A percentile compares a stretch with the other conserved stretches of the same genome.
Evolutionary conservation across 2,329 filamentous ascomycete genomes (phyloP).

Genomic region (Metarhizium robertsii): DNA sequence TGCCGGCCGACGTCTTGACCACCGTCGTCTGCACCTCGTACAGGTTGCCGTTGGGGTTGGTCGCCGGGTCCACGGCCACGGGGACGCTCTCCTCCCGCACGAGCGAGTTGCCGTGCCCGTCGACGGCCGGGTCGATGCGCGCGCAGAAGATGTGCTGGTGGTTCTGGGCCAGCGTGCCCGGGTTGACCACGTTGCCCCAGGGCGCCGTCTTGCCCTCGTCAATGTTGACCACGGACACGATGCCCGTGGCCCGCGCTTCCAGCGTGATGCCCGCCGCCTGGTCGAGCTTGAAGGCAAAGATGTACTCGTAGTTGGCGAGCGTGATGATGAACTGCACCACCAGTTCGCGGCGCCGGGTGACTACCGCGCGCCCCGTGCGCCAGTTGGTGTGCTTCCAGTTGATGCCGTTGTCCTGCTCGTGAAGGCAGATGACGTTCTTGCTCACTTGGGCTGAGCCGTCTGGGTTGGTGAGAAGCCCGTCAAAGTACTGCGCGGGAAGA

Average conservation of each 20-base stretch:
- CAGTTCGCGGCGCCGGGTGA: conserved; percentile 44
- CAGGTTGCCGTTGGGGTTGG: conserved; percentile 41
- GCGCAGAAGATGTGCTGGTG: conserved; percentile 59
- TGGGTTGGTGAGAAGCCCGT: conserved; percentile 21
- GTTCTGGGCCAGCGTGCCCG: conserved; percentile 52
- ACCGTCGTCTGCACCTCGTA: conserved; percentile 33
- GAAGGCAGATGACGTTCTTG: conserved; percentile 32
- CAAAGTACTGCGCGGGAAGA: conserved; percentile 20
- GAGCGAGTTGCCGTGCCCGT: conserved; percentile 49
- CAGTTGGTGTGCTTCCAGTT: conserved; percentile 54
- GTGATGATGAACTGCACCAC: conserved; percentile 55
- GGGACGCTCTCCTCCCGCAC: conserved; percentile 29
- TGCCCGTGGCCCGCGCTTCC: conserved; percentile 28
- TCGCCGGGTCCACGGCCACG: conserved; percentile 29
- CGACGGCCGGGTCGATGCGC: conserved; percentile 53
- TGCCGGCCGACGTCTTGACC: conserved; percentile 32
- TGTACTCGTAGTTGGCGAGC: conserved; percentile 52
- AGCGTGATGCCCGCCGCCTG: conserved; percentile 35
- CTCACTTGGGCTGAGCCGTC: conserved; percentile 26
- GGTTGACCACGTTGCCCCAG: conserved; percentile 51
- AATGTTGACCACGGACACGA: conserved; percentile 35
- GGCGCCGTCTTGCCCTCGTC: conserved; percentile 44
- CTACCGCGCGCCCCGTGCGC: conserved; percentile 44
- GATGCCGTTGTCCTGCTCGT: conserved; percentile 37
- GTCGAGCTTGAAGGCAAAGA: conserved; percentile 36